These are phyloP conservation scores for Pleurotus ostreatus DNA, from an alignment of 768 basidiomycete species.

Conservation along the genomic window DNA sequence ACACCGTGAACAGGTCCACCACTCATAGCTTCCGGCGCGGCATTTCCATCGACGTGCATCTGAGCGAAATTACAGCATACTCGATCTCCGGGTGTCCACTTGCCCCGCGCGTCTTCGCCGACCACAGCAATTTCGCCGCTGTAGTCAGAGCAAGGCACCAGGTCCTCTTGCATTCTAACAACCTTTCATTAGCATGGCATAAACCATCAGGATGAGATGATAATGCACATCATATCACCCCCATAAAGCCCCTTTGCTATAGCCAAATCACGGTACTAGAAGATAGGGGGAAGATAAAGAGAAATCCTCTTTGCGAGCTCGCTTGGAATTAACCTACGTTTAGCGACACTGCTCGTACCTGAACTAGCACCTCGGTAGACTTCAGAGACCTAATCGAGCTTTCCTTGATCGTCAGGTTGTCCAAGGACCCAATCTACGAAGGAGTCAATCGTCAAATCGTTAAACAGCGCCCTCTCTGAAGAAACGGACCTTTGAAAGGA, in stretches of 20 bases:
- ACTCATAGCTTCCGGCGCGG: constrained; percentile 24
- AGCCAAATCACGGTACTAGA: constrained; percentile 46
- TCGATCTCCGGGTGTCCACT: constrained; percentile 51
- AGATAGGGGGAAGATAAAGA: not conserved
- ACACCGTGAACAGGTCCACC: constrained; percentile 50
- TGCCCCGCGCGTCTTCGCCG: constrained; percentile 30
- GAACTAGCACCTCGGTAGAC: constrained; percentile 49
- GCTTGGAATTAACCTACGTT: constrained; percentile 26
- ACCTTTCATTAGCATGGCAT: not conserved
- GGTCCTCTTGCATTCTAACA: constrained; percentile 14
- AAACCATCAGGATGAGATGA: not conserved
- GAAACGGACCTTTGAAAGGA: constrained; percentile 14
- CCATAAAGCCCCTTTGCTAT: constrained; percentile 37
- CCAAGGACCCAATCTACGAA: constrained; percentile 16
- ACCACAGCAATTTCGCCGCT: constrained; percentile 56
- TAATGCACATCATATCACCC: constrained; percentile 10
- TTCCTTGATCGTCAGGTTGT: constrained; percentile 24
- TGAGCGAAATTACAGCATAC: constrained; percentile 50
- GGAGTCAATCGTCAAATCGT: not conserved
- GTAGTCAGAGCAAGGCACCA: constrained; percentile 44
- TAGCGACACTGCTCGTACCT: constrained; percentile 52
- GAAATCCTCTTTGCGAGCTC: not conserved
- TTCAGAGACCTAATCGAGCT: constrained; percentile 26
- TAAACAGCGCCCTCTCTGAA: not conserved
- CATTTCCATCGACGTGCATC: constrained; percentile 45